phyloP scores from a whole-genome alignment of 352 stramenopile species.

The Pythium inflatum region DNA sequence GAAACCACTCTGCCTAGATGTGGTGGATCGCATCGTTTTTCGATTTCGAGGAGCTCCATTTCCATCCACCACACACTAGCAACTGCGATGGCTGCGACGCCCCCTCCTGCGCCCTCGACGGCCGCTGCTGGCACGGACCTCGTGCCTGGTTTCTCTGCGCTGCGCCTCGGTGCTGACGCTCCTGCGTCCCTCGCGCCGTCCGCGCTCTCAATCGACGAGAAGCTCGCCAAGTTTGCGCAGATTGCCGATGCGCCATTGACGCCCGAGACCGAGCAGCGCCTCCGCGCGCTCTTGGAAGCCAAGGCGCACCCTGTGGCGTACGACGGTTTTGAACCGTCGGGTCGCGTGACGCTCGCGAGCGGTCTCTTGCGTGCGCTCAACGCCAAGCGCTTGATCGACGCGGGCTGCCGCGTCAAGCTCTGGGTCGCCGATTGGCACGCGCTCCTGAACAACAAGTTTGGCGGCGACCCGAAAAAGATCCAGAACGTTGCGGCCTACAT shows the following conservation, averaged over 20 bases:
- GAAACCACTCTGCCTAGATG: conserved; percentile 1
- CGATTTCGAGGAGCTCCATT: conserved; percentile 22
- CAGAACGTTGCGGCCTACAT: conserved; percentile 94
- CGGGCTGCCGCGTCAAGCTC: conserved; percentile 97
- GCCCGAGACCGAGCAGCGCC: conserved; percentile 59
- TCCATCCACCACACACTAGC: conserved; percentile 10
- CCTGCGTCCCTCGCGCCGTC: conserved; percentile 33
- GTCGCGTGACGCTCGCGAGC: conserved; percentile 98
- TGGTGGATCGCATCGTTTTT: not conserved
- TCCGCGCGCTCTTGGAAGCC: conserved; percentile 74
- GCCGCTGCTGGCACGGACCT: conserved; percentile 36
- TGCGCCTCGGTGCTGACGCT: conserved; percentile 40
- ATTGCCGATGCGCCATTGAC: conserved; percentile 58
- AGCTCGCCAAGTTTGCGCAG: conserved; percentile 58
- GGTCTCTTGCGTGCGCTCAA: conserved; percentile 96
- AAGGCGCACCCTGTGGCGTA: conserved; percentile 92
- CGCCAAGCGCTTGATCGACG: conserved; percentile 86
- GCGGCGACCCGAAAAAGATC: conserved; percentile 97
- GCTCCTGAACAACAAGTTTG: conserved; percentile 99
- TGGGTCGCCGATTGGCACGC: conserved; percentile 99
- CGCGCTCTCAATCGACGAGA: conserved; percentile 61
- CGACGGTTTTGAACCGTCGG: conserved; percentile 98
- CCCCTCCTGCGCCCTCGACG: conserved; percentile 45
- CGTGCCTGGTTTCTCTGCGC: conserved; percentile 57
- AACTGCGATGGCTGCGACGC: conserved; percentile 36